Percentiles rank a stretch among this genome's conserved stretches.
Evolutionary conservation across 106 monocot species (phyloP).

Genomic region (Dioscorea zingiberensis): DNA sequence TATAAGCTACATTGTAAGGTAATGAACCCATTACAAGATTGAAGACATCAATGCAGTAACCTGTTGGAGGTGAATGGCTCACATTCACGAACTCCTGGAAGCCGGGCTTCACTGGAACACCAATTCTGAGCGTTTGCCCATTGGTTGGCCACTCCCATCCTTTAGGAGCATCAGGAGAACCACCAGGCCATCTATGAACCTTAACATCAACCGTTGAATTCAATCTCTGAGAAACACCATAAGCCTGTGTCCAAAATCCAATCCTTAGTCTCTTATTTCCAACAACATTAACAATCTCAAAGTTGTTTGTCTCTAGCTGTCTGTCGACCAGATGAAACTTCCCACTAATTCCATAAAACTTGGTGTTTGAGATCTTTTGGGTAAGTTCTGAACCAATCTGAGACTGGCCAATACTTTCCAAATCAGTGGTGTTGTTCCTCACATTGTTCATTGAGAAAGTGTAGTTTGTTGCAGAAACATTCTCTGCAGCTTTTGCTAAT

Average conservation of each 20-base stretch:
- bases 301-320: no score
- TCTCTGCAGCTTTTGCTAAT: no score
- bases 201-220: constrained; percentile 1
- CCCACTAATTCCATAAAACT: no score
- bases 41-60: constrained; percentile 12
- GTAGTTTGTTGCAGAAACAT: no score
- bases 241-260: constrained; percentile 35
- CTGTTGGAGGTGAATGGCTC: background rate
- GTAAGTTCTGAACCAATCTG: no score
- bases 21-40: constrained; percentile 4
- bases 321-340: no score
- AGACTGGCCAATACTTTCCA: no score
- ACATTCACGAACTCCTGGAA: constrained; percentile 27
- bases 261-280: constrained; percentile 17
- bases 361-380: no score
- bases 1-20: constrained; percentile 4
- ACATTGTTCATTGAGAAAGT: no score
- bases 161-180: constrained; percentile 10
- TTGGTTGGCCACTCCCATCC: constrained; percentile 50
- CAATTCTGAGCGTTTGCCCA: constrained; percentile 31
- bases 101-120: constrained; percentile 43
- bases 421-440: no score
- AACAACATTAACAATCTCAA: constrained; percentile 11
- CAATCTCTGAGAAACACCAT: constrained; percentile 12
- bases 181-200: constrained; percentile 36